Base-by-base conservation (phyloP, 345 rosid species). In the Erucastrum elatum region DNA sequence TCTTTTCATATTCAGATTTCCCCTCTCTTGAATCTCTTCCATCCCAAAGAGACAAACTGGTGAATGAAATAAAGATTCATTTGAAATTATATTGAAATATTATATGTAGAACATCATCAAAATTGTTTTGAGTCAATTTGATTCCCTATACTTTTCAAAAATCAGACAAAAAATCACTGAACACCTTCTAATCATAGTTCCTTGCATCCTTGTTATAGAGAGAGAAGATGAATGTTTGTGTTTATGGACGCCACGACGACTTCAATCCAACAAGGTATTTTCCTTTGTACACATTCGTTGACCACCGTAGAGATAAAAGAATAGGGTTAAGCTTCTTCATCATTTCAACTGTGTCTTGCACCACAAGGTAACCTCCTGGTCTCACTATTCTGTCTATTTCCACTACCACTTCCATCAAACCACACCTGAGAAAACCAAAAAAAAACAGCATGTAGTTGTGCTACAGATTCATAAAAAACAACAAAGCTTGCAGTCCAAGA, bases 301-400 rank as follows among this genome's bases (percentile, higher is more conserved):
- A 82, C 98, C 98, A 94, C 27, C 75, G 87, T 8, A 94, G 94
- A 2, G 98, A 91, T 10, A 74, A 74, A 9, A 92, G 80, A n/a
- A 92, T 78, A 2, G 90, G 85, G 72, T 74, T 84, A 9, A 94
- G 85, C 80, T 82, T 90, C 85, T 85, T 76, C 10, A 90, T 66
- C 77, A 80, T 85, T 78, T 88, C 91, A 59, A 71, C 75, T 2
- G 88, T 85, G 60, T 94, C 97, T 82, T 92, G 97, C 29, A 92
- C 80, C 82, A 92, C 68, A 74, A 91, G 63, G 44, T 87, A 90
- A 61, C 98, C 97, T 63, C 94, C 97, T 4, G 98, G 97, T 70
- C 98, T 84, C 75, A 91, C 64, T 46, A 92, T 78, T 49, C 98
- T 90, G 70, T 94, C 97, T 72, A 94, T 88, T 82, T 94, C 98